Evolutionary conservation across 129 eudicot genomes (phyloP), one percentile per base, ranked within the genome.

Genomic region (Flaveria robusta): DNA sequence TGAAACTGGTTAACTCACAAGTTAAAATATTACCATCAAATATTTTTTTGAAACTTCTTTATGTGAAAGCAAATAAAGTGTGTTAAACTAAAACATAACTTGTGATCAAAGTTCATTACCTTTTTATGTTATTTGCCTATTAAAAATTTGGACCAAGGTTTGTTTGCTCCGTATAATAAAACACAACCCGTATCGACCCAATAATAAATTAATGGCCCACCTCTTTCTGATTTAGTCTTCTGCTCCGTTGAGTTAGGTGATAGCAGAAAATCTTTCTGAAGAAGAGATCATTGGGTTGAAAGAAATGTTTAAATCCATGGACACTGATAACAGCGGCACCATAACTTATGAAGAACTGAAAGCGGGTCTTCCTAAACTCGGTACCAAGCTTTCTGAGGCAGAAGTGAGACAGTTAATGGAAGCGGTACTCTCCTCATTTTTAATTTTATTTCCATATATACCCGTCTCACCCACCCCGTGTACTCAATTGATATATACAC

Each of bases 291-390:
- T 84, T 45, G 98, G 98, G 60, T 84, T 93, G 83, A 93, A 93
- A 86, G 97, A 93, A 78, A 93, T 93, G 96, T 93, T 93, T 76
- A 91, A 88, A 75, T 88, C 97, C 59, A 93, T 93, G 86, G 98
- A 93, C 81, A 89, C 97, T 1, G 98, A 93, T 76, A 91, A 88
- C 68, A 93, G 93, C 75, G 97, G 97, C 62, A 93, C 98, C 51
- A 91, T 93, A 27, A 93, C 98, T 8, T 91, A 31, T 81, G 98
- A 93, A 83, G 98, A 93, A 78, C 84, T 93, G 63, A 93, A 93
- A 83, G 91, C 91, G 47, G 98, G 98, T 50, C 86, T 93, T 72
- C 93, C 96, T 1, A 93, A 91, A 84, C 86, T 93, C 56, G 98
- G 98, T 56, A 90, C 98, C 65, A 93, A 87, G 84, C 90, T 93